Base-by-base conservation (phyloP, 345 rosid genomes). In the Hibiscus syriacus region DNA sequence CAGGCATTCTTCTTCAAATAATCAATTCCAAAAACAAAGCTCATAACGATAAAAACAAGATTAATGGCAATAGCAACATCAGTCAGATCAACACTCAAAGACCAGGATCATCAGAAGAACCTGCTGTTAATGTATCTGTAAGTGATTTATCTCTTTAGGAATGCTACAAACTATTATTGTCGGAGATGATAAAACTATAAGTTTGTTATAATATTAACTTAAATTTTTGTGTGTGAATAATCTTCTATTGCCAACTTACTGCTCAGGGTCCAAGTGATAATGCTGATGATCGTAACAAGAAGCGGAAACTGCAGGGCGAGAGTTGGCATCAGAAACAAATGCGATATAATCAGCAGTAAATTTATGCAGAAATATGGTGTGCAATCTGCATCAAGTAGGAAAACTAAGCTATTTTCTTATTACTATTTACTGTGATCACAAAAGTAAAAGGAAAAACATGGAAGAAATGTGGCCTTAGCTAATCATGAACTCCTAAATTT, bases 11-110 rank as follows among this genome's bases (percentile, higher is more conserved):
- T 53, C 56, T 17, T 7, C 27, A 68, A 27, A 74, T 78, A 29
- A 71, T 78, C 41, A 67, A 69, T 52, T 67, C 76, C 60, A 78
- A 71, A 67, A 20, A 2, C 45, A 74, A 62, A 55, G 19, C 5
- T 22, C 22, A 3, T 2, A 41, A 22, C 8, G 34, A 27, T 2
- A 0, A 61, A 7, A 25, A 46, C 27, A 5, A 0, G 20, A 5
- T 10, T 43, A 23, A 38, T 20, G 27, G 50, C 30, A n/a, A 34
- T 34, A 34, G 10, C 50, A 38, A 43, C 66, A 29, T 27, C 56
- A 11, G 49, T 10, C 4, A 9, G 27, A 65, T 54, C 43, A 46
- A 65, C 14, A n/a, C 16, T 46, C 32, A 11, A 48, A 29, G 10
- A 43, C 43, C 43, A 64, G 54, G 67, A 57, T 23, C 25, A 16